These are phyloP conservation scores for Epithemia pelagica DNA, from an alignment of 108 stramenopile genomes.

Conservation along the genomic window DNA sequence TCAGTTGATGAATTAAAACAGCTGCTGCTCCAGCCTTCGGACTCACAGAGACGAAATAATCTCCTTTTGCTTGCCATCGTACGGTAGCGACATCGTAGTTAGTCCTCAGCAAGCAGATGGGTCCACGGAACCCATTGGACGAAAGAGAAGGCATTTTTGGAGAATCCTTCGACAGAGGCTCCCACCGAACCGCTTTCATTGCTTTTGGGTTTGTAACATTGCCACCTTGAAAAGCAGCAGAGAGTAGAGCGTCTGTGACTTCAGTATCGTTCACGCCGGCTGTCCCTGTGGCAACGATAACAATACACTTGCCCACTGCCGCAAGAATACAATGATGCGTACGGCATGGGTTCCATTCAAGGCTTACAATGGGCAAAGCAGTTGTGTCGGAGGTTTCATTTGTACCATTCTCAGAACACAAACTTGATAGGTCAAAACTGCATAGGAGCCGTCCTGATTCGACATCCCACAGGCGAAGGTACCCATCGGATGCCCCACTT, in stretches of 20 bases:
- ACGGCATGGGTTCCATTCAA: conserved; percentile 92
- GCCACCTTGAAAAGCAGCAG: conserved; percentile 54
- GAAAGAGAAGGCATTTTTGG: conserved; percentile 5
- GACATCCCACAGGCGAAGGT: conserved; percentile 94
- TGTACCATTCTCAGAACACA: conserved; percentile 5
- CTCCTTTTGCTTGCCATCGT: conserved; percentile 95
- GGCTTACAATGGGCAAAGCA: conserved; percentile 42
- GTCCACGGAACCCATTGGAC: conserved; percentile 23
- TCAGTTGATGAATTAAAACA: conserved; percentile 93
- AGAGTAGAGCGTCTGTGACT: conserved; percentile 80
- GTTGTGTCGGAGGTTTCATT: conserved; percentile 25
- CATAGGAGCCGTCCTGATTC: conserved; percentile 68
- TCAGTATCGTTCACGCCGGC: conserved; percentile 71
- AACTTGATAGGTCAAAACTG: conserved; percentile 62
- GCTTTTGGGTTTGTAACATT: conserved; percentile 67
- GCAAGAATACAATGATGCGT: conserved; percentile 82
- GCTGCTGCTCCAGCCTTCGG: conserved; percentile 74
- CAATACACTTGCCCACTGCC: conserved; percentile 66
- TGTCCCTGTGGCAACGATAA: conserved; percentile 87
- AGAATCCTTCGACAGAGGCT: conserved; percentile 47
- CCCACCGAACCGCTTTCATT: conserved; percentile 77
- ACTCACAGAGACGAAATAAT: conserved; percentile 92
- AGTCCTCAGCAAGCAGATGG: conserved; percentile 52
- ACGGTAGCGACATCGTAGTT: conserved; percentile 59
- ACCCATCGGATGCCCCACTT: conserved; percentile 86